phyloP scores from a whole-genome alignment of 306 rosid genomes.

The Vigna radiata region DNA sequence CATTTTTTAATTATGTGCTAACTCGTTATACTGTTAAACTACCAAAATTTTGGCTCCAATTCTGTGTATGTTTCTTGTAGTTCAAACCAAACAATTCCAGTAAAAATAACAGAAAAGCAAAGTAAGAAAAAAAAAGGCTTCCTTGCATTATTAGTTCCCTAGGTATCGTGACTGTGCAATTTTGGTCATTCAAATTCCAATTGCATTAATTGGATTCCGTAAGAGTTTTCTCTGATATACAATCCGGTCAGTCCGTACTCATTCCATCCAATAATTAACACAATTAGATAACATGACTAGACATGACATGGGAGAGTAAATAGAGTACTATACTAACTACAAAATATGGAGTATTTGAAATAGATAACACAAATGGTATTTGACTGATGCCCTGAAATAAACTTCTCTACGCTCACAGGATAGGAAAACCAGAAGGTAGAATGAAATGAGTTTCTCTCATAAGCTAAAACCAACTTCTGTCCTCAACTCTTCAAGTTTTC shows the following conservation, averaged over 20 bases:
- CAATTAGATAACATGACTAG: not conserved
- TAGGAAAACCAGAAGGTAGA: no score
- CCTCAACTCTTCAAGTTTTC: not conserved
- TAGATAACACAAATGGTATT: not conserved
- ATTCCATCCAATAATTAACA: not conserved
- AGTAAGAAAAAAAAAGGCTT: not conserved
- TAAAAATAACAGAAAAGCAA: not conserved
- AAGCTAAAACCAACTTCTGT: not conserved
- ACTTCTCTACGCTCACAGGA: no score
- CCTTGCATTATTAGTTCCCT: not conserved
- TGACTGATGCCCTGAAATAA: no score
- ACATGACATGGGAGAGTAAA: not conserved
- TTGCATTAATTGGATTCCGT: not conserved
- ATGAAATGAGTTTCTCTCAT: no score
- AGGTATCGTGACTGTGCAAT: not conserved
- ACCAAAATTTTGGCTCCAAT: not conserved
- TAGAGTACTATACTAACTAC: not conserved
- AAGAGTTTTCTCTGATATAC: not conserved
- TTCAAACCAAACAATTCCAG: slow-evolving; percentile 34
- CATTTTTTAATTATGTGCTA: not conserved
- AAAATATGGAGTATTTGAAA: not conserved
- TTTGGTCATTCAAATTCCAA: not conserved
- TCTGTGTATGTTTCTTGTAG: not conserved
- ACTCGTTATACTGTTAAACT: not conserved
- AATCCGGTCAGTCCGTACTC: not conserved